These are phyloP conservation scores for Ballota nigra DNA, from an alignment of 257 asterid genomes.

Conservation along the genomic window DNA sequence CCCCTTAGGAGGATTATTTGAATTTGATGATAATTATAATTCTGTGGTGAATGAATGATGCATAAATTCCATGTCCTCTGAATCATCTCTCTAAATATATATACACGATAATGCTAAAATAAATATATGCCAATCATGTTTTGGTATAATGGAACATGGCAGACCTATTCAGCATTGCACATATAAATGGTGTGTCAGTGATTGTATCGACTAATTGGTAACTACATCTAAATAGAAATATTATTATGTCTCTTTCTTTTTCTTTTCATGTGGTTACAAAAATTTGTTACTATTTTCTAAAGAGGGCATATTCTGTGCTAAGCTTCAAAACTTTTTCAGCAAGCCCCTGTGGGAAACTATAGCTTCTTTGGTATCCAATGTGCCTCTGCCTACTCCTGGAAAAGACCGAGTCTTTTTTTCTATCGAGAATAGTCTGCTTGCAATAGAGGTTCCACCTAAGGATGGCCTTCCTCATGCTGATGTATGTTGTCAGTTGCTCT, in stretches of 20 bases:
- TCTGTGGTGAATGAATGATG: background rate
- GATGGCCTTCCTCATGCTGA: slow-evolving; percentile 97
- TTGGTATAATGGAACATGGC: background rate
- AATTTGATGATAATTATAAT: background rate
- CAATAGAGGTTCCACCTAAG: slow-evolving; percentile 88
- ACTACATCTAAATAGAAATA: background rate
- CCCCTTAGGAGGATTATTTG: background rate
- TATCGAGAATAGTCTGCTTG: slow-evolving; percentile 77
- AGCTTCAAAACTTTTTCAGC: slow-evolving; percentile 61
- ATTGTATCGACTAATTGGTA: background rate
- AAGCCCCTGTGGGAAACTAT: slow-evolving; percentile 91
- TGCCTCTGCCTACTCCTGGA: slow-evolving; percentile 94
- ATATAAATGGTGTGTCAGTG: background rate
- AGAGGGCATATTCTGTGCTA: slow-evolving; percentile 27
- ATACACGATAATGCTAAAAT: background rate
- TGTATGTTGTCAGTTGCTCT: slow-evolving; percentile 48
- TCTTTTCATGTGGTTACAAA: background rate
- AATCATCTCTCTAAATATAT: background rate
- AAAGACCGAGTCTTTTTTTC: slow-evolving; percentile 81
- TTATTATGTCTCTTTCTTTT: background rate
- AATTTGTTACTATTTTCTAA: slow-evolving; percentile 21
- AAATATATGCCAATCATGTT: background rate
- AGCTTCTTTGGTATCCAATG: slow-evolving; percentile 67
- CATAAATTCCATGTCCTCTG: background rate
- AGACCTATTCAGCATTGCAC: background rate